These are phyloP conservation scores for Thielaviopsis euricoi DNA, from an alignment of 2,329 filamentous ascomycete species.

Conservation along the genomic window DNA sequence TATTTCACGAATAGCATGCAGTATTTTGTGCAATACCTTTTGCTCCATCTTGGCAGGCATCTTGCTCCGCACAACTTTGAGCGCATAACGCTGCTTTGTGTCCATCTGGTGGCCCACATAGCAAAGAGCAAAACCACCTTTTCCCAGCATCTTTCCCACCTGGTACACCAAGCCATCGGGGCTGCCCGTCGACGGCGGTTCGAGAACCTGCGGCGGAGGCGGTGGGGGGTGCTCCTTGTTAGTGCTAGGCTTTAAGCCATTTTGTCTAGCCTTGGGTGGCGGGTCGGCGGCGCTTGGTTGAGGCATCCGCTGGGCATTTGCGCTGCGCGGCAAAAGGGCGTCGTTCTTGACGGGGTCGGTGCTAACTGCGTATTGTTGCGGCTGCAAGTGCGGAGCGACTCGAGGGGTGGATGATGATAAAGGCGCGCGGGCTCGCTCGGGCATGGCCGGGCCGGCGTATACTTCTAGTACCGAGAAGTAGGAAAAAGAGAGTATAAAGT, in stretches of 20 bases:
- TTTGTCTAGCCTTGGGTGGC: slow-evolving; percentile 35
- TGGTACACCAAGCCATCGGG: slow-evolving; percentile 56
- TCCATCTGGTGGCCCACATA: slow-evolving; percentile 54
- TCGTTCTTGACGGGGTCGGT: slow-evolving; percentile 33
- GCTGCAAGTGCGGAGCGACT: not conserved
- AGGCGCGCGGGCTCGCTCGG: slow-evolving; percentile 8
- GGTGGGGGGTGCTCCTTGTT: slow-evolving; percentile 52
- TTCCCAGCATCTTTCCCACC: slow-evolving; percentile 58
- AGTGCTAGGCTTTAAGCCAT: slow-evolving; percentile 32
- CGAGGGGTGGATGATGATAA: slow-evolving; percentile 6
- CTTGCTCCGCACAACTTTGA: slow-evolving; percentile 71
- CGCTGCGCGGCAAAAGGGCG: slow-evolving; percentile 48
- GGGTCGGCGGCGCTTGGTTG: slow-evolving; percentile 26
- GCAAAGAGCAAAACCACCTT: slow-evolving; percentile 71
- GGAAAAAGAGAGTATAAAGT: not conserved
- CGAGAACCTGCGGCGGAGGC: slow-evolving; percentile 41
- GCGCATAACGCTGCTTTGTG: slow-evolving; percentile 50
- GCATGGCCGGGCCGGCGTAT: slow-evolving; percentile 6
- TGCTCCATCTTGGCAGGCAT: slow-evolving; percentile 75
- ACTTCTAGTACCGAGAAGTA: not conserved
- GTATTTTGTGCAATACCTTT: slow-evolving; percentile 37
- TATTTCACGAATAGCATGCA: not conserved
- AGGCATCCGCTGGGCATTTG: slow-evolving; percentile 40
- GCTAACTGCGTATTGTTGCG: not conserved
- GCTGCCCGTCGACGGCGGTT: slow-evolving; percentile 52